phyloP scores from a whole-genome alignment of 2,329 filamentous ascomycete genomes.

The Thyridium curvatum region DNA sequence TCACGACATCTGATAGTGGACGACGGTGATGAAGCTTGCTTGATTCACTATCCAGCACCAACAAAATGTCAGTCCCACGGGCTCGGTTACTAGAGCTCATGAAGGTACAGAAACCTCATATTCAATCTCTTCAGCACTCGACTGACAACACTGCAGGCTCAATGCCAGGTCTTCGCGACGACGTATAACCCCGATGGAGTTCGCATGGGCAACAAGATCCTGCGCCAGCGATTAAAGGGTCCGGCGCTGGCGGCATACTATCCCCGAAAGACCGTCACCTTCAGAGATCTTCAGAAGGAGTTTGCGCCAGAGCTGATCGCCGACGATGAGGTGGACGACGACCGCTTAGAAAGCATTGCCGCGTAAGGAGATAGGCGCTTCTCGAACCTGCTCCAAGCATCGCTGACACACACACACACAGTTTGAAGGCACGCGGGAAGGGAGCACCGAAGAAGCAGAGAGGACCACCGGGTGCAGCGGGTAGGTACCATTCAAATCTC shows the following conservation, averaged over 20 bases:
- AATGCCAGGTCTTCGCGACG: constrained; percentile 87
- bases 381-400: neutral
- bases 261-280: constrained; percentile 64
- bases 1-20: too few relatives aligned
- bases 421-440: constrained; percentile 76
- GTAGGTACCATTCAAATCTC: constrained; percentile 8
- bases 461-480: constrained; percentile 32
- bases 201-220: constrained; percentile 84
- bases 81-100: constrained; percentile 64
- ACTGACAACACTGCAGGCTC: constrained; percentile 48
- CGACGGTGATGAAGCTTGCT: too few relatives aligned
- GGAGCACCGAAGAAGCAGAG: constrained; percentile 84
- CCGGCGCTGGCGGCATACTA: constrained; percentile 83
- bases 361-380: constrained; percentile 38
- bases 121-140: neutral
- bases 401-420: constrained; percentile 23
- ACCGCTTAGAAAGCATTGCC: constrained; percentile 69
- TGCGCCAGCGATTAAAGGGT: constrained; percentile 84
- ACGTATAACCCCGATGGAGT: constrained; percentile 81
- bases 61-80: constrained; percentile 56
- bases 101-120: constrained; percentile 50
- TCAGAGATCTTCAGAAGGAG: constrained; percentile 66
- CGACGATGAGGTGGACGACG: constrained; percentile 70
- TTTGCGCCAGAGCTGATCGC: constrained; percentile 62
- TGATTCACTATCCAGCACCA: too few relatives aligned